Conservation (phyloP, 2,329 filamentous ascomycete genomes). For the Parafenestella ontariensis region DNA sequence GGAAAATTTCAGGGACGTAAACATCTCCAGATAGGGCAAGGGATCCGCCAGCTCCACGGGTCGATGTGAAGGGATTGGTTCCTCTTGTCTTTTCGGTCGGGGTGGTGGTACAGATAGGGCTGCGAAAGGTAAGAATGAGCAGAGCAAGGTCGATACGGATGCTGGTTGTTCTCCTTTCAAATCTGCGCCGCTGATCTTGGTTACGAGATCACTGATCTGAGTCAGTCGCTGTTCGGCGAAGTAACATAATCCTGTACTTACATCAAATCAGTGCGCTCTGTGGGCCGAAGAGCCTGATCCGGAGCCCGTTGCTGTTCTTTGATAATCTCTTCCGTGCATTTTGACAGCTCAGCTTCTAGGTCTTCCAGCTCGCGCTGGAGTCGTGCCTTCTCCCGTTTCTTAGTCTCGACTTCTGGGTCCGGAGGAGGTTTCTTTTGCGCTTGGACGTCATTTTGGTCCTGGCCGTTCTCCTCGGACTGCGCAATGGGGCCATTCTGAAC, state of each 20-base stretch:
- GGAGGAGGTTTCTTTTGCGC: slow-evolving; percentile 14
- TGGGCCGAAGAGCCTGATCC: slow-evolving; percentile 15
- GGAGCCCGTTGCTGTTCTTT: slow-evolving; percentile 31
- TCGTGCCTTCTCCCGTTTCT: slow-evolving; percentile 38
- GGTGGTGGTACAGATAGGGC: slow-evolving; percentile 33
- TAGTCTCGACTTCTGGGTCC: slow-evolving; percentile 36
- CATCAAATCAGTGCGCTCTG: slow-evolving; percentile 35
- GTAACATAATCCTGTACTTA: slow-evolving; percentile 6
- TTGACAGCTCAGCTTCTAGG: slow-evolving; percentile 42
- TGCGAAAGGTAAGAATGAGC: slow-evolving; percentile 51
- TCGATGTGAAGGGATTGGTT: slow-evolving; percentile 67
- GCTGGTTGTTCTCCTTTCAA: slow-evolving; percentile 27
- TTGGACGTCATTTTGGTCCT: not conserved
- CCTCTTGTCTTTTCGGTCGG: slow-evolving; percentile 32
- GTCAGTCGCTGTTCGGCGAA: slow-evolving; percentile 7
- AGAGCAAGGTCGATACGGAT: slow-evolving; percentile 44
- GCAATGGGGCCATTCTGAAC: slow-evolving; percentile 18
- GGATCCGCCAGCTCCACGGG: slow-evolving; percentile 69
- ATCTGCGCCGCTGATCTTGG: slow-evolving; percentile 23
- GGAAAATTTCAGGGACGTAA: slow-evolving; percentile 70
- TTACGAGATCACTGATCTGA: slow-evolving; percentile 32
- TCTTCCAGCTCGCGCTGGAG: slow-evolving; percentile 38
- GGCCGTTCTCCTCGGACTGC: slow-evolving; percentile 16
- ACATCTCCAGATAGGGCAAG: slow-evolving; percentile 72
- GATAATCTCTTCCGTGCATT: slow-evolving; percentile 35